These are phyloP conservation scores for Aureobasidium subglaciale DNA, from an alignment of 2,329 filamentous ascomycete genomes.

Conservation along the genomic window DNA sequence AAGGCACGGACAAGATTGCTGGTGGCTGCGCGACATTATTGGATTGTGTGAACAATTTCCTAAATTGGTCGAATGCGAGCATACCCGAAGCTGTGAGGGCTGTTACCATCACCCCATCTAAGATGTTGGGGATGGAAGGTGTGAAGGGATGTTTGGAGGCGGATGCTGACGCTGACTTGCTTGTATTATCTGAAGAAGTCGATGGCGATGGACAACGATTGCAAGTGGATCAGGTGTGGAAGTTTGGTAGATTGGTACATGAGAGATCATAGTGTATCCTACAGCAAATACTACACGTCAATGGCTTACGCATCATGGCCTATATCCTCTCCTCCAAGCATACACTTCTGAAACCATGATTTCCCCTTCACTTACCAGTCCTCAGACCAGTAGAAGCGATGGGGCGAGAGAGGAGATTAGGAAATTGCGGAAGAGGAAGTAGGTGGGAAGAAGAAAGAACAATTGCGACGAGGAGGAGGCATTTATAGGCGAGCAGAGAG, in stretches of 20 bases:
- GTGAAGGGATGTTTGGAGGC: conserved; percentile 54
- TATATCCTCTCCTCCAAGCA: too few relatives aligned
- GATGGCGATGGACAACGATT: conserved; percentile 42
- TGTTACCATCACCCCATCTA: conserved; percentile 69
- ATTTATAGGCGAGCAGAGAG: too few relatives aligned
- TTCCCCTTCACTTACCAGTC: too few relatives aligned
- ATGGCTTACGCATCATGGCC: neutral
- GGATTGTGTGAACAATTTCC: conserved; percentile 76
- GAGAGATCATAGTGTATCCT: conserved; percentile 14
- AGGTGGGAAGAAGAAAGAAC: too few relatives aligned
- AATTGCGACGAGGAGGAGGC: too few relatives aligned
- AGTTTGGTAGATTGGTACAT: conserved; percentile 58
- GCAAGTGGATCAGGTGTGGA: conserved; percentile 70
- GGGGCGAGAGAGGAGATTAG: too few relatives aligned
- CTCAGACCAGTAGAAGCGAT: too few relatives aligned
- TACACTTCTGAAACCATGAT: too few relatives aligned
- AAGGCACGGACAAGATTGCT: conserved; percentile 72
- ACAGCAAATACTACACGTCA: neutral
- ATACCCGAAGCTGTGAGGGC: conserved; percentile 63
- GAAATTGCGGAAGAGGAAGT: too few relatives aligned
- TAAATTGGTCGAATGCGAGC: conserved; percentile 62
- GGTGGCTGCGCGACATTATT: conserved; percentile 54
- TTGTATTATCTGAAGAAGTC: conserved; percentile 55
- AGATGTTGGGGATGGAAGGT: conserved; percentile 62
- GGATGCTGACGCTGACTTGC: conserved; percentile 48